Conservation (phyloP, 805 yeast species). For the Myxozyma neglecta region DNA sequence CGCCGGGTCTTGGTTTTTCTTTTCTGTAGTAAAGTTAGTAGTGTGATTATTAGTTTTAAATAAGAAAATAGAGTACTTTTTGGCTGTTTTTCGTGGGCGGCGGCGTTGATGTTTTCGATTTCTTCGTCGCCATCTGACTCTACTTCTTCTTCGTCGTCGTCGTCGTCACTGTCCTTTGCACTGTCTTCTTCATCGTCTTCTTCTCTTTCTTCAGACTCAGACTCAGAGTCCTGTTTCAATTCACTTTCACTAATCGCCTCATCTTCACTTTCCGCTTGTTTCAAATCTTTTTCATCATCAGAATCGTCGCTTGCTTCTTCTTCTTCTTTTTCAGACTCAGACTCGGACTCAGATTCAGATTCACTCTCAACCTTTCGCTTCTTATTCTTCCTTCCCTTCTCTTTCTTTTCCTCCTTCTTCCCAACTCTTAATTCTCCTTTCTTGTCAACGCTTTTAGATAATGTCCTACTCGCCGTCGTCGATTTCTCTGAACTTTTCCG, state of each 20-base stretch:
- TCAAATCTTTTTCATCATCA: conserved; percentile 29
- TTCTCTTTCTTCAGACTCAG: conserved; percentile 30
- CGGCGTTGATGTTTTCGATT: conserved; percentile 29
- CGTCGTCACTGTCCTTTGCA: conserved; percentile 31
- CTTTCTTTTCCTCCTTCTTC: neutral
- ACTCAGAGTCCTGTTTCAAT: conserved; percentile 31
- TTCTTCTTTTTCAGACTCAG: neutral
- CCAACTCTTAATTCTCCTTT: neutral
- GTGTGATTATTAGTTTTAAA: no score
- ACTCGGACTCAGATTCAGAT: conserved; percentile 6
- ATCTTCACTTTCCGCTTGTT: conserved; percentile 9
- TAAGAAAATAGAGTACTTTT: conserved; percentile 30
- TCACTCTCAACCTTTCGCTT: conserved; percentile 8
- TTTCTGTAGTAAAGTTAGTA: conserved; percentile 35
- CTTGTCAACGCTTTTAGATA: neutral
- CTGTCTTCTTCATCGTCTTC: conserved; percentile 33
- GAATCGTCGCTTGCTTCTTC: conserved; percentile 28
- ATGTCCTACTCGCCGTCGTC: no score
- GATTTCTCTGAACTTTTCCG: no score
- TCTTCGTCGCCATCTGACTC: conserved; percentile 41
- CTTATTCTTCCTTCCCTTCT: neutral
- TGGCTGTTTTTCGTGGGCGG: conserved; percentile 24
- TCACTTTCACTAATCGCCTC: conserved; percentile 25
- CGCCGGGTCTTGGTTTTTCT: conserved; percentile 65
- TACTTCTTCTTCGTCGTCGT: conserved; percentile 34